Percentiles rank a stretch among this genome's conserved stretches.
Conservation (phyloP, 257 asterid genomes). For the Solanum chilense region DNA sequence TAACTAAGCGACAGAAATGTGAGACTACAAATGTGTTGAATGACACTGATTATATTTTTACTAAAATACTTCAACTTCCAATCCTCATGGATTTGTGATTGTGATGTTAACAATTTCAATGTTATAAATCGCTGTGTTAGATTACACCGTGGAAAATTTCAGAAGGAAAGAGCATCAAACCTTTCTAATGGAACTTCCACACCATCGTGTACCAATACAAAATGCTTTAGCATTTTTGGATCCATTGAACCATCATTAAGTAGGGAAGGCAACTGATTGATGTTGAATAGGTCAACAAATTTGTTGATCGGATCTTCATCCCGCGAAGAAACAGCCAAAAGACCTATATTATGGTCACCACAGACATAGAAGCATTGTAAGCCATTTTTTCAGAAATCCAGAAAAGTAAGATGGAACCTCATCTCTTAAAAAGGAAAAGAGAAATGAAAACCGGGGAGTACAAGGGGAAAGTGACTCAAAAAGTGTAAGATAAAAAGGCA, state of each 20-base stretch:
- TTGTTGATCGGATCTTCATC: slow-evolving; percentile 75
- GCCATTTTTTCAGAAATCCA: slow-evolving; percentile 3
- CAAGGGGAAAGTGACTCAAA: not conserved
- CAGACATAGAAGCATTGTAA: slow-evolving; percentile 15
- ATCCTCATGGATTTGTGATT: not conserved
- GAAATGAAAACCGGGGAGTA: not conserved
- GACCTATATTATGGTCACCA: slow-evolving; percentile 39
- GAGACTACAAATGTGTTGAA: not conserved
- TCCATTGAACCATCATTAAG: slow-evolving; percentile 91
- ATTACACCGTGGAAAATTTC: not conserved
- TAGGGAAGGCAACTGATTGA: slow-evolving; percentile 72
- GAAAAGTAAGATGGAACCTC: not conserved
- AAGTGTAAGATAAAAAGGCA: not conserved
- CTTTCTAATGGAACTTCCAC: slow-evolving; percentile 54
- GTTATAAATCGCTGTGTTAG: not conserved
- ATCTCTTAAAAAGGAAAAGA: slow-evolving; percentile 3
- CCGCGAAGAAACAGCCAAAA: slow-evolving; percentile 82
- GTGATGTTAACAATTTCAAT: not conserved
- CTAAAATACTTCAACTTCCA: not conserved
- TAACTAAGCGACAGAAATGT: not conserved
- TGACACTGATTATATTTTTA: not conserved
- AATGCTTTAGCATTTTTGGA: slow-evolving; percentile 88
- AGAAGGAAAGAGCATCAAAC: slow-evolving; percentile 27
- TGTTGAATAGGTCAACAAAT: slow-evolving; percentile 76
- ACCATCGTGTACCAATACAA: slow-evolving; percentile 74